A percentile compares a stretch with the other conserved stretches of the same genome.
phyloP scores from a whole-genome alignment of 2,329 filamentous ascomycete species.

The Exophiala alcalophila region DNA sequence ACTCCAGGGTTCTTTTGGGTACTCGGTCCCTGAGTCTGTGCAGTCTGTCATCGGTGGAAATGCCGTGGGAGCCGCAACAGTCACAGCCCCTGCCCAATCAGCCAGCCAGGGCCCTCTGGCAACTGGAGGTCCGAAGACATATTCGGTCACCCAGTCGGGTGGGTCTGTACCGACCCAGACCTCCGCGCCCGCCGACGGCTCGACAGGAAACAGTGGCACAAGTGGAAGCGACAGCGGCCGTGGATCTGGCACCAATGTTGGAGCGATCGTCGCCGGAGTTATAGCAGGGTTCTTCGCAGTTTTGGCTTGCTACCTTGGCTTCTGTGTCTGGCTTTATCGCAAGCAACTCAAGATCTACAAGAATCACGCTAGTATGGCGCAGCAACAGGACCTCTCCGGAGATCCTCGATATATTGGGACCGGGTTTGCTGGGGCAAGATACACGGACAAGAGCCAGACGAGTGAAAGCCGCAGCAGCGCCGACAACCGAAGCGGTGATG shows the following conservation, averaged over 20 bases:
- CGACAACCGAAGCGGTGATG: slow-evolving; percentile 24
- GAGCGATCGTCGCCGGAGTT: slow-evolving; percentile 56
- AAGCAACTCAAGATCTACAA: slow-evolving; percentile 69
- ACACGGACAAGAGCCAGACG: slow-evolving; percentile 24
- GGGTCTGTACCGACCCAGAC: slow-evolving; percentile 42
- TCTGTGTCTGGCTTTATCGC: slow-evolving; percentile 73
- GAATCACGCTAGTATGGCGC: slow-evolving; percentile 63
- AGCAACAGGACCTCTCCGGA: slow-evolving; percentile 53
- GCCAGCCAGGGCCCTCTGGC: slow-evolving; percentile 68
- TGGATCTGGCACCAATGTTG: slow-evolving; percentile 46
- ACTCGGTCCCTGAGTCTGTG: slow-evolving; percentile 66
- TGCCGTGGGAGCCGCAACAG: slow-evolving; percentile 65
- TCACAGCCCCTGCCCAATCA: slow-evolving; percentile 60
- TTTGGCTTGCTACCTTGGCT: slow-evolving; percentile 69
- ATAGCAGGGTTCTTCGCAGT: slow-evolving; percentile 65
- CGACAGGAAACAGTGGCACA: slow-evolving; percentile 48
- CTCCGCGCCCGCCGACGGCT: slow-evolving; percentile 33
- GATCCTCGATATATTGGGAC: slow-evolving; percentile 32
- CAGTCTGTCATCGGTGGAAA: slow-evolving; percentile 66
- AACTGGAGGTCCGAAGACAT: slow-evolving; percentile 66
- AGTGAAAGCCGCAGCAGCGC: slow-evolving; percentile 25
- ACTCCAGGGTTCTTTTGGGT: slow-evolving; percentile 61
- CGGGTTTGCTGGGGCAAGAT: slow-evolving; percentile 10
- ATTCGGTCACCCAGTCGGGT: slow-evolving; percentile 56
- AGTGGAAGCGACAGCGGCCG: slow-evolving; percentile 33